Conservation (phyloP, 2,329 filamentous ascomycete species). For the Sporothrix pseudoabietina region DNA sequence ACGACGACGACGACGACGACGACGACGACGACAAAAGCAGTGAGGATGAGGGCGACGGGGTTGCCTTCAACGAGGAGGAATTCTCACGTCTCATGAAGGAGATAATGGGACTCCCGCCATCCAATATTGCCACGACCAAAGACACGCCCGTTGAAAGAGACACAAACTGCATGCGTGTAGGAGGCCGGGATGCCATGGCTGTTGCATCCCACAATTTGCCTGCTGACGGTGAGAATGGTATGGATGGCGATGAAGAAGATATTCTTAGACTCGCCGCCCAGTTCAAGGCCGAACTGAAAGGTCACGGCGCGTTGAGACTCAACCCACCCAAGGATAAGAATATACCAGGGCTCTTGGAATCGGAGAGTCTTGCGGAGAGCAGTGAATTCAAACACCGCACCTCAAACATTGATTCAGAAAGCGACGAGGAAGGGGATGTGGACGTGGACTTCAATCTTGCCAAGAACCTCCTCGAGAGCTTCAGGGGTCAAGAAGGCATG, state of each 20-base stretch:
- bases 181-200: background rate
- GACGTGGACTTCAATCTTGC: conserved; percentile 85
- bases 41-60: conserved; percentile 71
- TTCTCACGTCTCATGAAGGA: conserved; percentile 88
- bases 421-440: conserved; percentile 60
- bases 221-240: conserved; percentile 27
- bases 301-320: conserved; percentile 65
- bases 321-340: conserved; percentile 44
- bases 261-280: conserved; percentile 65
- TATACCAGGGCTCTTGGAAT: conserved; percentile 40
- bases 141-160: background rate
- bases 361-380: background rate
- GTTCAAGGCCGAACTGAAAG: conserved; percentile 73
- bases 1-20: conserved; percentile 52
- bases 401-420: conserved; percentile 42
- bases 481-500: conserved; percentile 85
- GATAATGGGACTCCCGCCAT: conserved; percentile 72
- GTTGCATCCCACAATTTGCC: conserved; percentile 5
- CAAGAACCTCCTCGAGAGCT: conserved; percentile 87
- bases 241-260: conserved; percentile 51
- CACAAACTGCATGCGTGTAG: too few relatives aligned
- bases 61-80: conserved; percentile 80
- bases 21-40: conserved; percentile 55
- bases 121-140: background rate
- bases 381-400: background rate